Conservation (phyloP, 2,329 filamentous ascomycete species). For the Curvularia sp. region DNA sequence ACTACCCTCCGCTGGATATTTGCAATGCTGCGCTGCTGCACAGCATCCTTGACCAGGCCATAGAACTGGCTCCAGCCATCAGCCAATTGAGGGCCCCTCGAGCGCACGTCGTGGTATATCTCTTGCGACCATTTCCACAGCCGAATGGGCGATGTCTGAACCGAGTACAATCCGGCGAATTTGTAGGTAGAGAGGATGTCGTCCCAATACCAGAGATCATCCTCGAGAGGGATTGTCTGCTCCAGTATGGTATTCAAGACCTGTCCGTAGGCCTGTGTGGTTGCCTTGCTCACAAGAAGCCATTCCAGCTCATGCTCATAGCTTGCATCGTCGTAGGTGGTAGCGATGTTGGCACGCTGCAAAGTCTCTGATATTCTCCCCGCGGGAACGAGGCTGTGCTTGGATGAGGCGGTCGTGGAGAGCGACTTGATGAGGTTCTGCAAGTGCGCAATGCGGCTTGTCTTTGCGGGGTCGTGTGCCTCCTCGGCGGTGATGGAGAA, state of each 20-base stretch:
- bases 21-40: slow-evolving; percentile 73
- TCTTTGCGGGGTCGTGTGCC: slow-evolving; percentile 48
- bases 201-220: slow-evolving; percentile 97
- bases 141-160: slow-evolving; percentile 82
- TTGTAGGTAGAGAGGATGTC: slow-evolving; percentile 80
- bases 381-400: slow-evolving; percentile 65
- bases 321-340: slow-evolving; percentile 37
- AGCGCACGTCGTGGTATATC: slow-evolving; percentile 69
- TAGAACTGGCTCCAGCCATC: slow-evolving; percentile 72
- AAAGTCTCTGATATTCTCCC: slow-evolving; percentile 67
- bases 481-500: slow-evolving; percentile 43
- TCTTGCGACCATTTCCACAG: slow-evolving; percentile 75
- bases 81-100: slow-evolving; percentile 49
- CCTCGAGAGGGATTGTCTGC: slow-evolving; percentile 80
- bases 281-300: slow-evolving; percentile 88
- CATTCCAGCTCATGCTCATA: slow-evolving; percentile 86
- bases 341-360: slow-evolving; percentile 64
- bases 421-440: slow-evolving; percentile 73
- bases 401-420: slow-evolving; percentile 71
- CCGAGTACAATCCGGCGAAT: slow-evolving; percentile 80
- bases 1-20: slow-evolving; percentile 76
- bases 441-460: slow-evolving; percentile 63
- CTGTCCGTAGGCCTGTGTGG: slow-evolving; percentile 86
- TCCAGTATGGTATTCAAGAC: slow-evolving; percentile 79
- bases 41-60: slow-evolving; percentile 75